Conservation (phyloP, 1,139 yeast species). For the Wickerhamiella infanticola region DNA sequence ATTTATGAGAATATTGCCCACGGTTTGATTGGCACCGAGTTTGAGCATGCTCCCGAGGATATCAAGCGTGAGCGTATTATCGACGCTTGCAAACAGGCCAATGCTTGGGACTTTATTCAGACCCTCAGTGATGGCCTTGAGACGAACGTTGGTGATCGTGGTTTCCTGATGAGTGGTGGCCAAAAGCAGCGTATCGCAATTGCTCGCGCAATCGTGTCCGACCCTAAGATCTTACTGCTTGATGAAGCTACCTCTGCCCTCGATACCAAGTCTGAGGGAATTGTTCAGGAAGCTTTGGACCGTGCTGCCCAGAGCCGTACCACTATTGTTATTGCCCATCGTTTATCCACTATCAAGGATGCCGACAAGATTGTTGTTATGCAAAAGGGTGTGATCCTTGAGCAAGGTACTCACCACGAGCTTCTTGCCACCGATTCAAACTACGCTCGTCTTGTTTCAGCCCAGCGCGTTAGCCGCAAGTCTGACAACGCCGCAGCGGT, state of each 20-base stretch:
- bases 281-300: slow-evolving; percentile 38
- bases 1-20: slow-evolving; percentile 67
- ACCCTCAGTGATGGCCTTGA: slow-evolving; percentile 30
- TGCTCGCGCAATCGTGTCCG: slow-evolving; percentile 61
- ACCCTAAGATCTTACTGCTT: slow-evolving; percentile 45
- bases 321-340: slow-evolving; percentile 61
- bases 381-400: slow-evolving; percentile 28
- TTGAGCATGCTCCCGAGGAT: slow-evolving; percentile 29
- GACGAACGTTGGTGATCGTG: slow-evolving; percentile 42
- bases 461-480: slow-evolving; percentile 18
- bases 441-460: slow-evolving; percentile 25
- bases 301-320: slow-evolving; percentile 49
- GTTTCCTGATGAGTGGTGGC: slow-evolving; percentile 54
- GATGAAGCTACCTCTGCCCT: slow-evolving; percentile 76
- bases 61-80: slow-evolving; percentile 22
- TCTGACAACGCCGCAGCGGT: background rate
- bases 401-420: slow-evolving; percentile 29
- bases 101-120: slow-evolving; percentile 29
- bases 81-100: slow-evolving; percentile 27
- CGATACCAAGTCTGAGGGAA: slow-evolving; percentile 51
- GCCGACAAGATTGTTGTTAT: slow-evolving; percentile 32
- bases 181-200: slow-evolving; percentile 83
- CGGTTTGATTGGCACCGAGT: slow-evolving; percentile 44
- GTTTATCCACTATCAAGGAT: slow-evolving; percentile 52
- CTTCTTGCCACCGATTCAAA: slow-evolving; percentile 22